A percentile compares a stretch with the other conserved stretches of the same genome.
Evolutionary conservation across 305 asterid species (phyloP).

Genomic region (Fraxinus ornus): DNA sequence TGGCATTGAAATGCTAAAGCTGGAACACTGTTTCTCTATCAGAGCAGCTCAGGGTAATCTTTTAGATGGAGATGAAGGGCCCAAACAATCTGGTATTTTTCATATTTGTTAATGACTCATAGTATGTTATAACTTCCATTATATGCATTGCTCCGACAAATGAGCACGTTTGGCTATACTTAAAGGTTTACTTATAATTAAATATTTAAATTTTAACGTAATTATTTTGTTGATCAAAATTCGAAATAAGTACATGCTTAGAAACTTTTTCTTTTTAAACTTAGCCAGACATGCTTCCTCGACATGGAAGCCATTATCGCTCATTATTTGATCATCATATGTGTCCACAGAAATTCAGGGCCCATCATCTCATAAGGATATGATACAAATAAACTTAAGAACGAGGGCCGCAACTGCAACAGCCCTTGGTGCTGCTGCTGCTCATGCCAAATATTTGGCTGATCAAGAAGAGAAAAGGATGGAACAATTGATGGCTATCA

Average conservation of each 20-base stretch:
- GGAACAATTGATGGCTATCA: conserved; percentile 59
- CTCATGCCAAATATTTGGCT: conserved; percentile 83
- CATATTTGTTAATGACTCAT: conserved; percentile 19
- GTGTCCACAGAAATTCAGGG: conserved; percentile 40
- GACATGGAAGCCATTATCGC: not conserved
- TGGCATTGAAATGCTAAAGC: conserved; percentile 21
- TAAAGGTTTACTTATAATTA: not conserved
- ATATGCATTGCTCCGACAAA: not conserved
- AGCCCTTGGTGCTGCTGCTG: conserved; percentile 89
- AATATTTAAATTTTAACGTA: not conserved
- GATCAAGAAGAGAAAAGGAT: conserved; percentile 89
- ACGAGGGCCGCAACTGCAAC: conserved; percentile 86
- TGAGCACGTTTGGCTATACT: not conserved
- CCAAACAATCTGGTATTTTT: conserved; percentile 52
- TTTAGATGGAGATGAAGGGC: conserved; percentile 40
- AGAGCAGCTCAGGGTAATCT: conserved; percentile 44
- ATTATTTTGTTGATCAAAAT: not conserved
- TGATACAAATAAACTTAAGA: conserved; percentile 65
- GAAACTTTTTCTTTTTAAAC: not conserved
- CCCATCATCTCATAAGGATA: conserved; percentile 41
- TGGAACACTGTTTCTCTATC: conserved; percentile 21
- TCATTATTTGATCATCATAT: conserved; percentile 6
- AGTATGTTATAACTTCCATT: not conserved
- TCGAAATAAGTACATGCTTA: not conserved
- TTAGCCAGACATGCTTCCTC: not conserved